phyloP scores from a whole-genome alignment of 345 rosid species.

The Excoecaria cochinchinensis region DNA sequence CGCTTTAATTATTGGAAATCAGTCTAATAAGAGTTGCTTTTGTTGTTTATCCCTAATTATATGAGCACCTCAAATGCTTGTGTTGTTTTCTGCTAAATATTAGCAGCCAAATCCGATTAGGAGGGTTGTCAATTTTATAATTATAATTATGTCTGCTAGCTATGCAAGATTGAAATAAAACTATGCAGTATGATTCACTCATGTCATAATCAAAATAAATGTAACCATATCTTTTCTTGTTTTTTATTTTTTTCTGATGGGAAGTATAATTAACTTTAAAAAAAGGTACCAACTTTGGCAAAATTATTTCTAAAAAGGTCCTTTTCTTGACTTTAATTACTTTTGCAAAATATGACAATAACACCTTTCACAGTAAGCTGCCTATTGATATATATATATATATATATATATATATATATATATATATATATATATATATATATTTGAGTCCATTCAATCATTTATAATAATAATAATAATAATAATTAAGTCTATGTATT shows the following conservation, averaged over 20 bases:
- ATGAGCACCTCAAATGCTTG: not conserved
- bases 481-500: not conserved
- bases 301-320: not conserved
- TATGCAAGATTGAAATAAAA: not conserved
- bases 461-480: not conserved
- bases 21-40: not conserved
- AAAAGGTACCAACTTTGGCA: conserved; percentile 12
- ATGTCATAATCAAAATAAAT: not conserved
- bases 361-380: not conserved
- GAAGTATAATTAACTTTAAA: not conserved
- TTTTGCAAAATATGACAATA: not conserved
- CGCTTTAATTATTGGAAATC: no score
- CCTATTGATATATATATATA: not conserved
- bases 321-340: not conserved
- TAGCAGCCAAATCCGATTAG: not conserved
- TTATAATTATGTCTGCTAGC: not conserved
- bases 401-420: no score
- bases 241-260: not conserved
- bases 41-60: not conserved
- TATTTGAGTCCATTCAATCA: not conserved
- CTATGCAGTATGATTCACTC: not conserved
- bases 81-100: no score
- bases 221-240: not conserved
- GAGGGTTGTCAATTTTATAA: not conserved
- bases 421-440: conserved; percentile 6